These are phyloP conservation scores for Yamadazyma siamensis DNA, from an alignment of 1,139 yeast genomes.

Conservation along the genomic window DNA sequence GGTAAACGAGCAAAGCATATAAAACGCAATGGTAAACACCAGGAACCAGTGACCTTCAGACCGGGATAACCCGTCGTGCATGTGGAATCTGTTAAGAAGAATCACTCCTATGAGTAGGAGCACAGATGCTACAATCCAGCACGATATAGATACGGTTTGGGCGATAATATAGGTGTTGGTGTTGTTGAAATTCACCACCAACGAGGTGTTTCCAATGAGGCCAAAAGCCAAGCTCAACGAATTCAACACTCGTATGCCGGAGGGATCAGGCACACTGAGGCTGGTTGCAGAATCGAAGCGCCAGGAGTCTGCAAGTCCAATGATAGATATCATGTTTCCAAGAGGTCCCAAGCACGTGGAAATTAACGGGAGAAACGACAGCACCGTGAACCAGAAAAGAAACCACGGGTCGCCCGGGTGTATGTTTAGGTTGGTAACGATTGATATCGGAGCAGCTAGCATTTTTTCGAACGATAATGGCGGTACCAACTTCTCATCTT, in stretches of 20 bases:
- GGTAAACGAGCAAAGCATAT: conserved; percentile 52
- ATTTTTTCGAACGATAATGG: conserved; percentile 24
- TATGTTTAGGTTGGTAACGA: conserved; percentile 27
- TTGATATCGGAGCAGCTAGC: conserved; percentile 30
- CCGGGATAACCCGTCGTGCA: conserved; percentile 17
- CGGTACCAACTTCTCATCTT: conserved; percentile 17
- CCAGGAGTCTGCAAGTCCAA: conserved; percentile 76
- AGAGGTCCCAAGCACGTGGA: conserved; percentile 79
- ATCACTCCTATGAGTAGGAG: conserved; percentile 50
- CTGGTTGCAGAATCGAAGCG: conserved; percentile 29
- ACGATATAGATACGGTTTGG: conserved; percentile 56
- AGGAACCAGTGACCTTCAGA: conserved; percentile 82
- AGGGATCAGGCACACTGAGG: conserved; percentile 30
- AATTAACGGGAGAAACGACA: conserved; percentile 66
- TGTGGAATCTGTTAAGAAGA: conserved; percentile 20
- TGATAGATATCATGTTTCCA: conserved; percentile 67
- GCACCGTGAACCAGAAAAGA: conserved; percentile 56
- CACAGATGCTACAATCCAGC: conserved; percentile 59
- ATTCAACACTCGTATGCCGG: conserved; percentile 49
- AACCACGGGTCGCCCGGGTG: conserved; percentile 50
- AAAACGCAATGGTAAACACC: conserved; percentile 57
- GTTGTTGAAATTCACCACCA: conserved; percentile 64
- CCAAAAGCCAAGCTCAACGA: conserved; percentile 63
- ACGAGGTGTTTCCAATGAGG: conserved; percentile 58
- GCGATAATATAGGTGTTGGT: conserved; percentile 53